Evolutionary conservation across 2,329 filamentous ascomycete genomes (phyloP), one percentile per base, ranked within the genome.

Genomic region (Pseudogymnoascus sp.): DNA sequence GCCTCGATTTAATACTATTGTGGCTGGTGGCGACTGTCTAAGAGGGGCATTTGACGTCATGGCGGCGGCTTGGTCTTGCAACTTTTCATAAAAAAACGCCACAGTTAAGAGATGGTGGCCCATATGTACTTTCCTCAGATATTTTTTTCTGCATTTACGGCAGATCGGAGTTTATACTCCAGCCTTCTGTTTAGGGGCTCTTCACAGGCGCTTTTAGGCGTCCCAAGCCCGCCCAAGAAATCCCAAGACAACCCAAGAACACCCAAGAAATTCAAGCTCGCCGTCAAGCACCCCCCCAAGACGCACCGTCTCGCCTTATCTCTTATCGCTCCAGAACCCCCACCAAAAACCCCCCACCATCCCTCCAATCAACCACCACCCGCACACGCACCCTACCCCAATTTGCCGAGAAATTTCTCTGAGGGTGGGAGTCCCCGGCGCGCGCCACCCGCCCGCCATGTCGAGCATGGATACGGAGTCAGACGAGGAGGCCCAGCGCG

Each of bases 391-490:
- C 41, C 25, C 13, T 6, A 16, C 48, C 48, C 48, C 48, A 54
- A 54, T 54, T 54, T 54, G n/a, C 48, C 48, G 48, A 54, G 48
- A 54, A 54, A 54, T 54, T 54, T 54, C 48, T 31, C 31, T 19
- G 25, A 31, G 43, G 36, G 25, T 8, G 45, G n/a, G 48, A 28
- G 48, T 28, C 23, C 48, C 25, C 25, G n/a, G 45, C 23, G 45
- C 45, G 45, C 48, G 25, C 48, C 48, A 54, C 48, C 25, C 25
- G 48, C 48, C 48, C 25, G 48, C 48, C 48, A 54, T 54, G 48
- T 54, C 48, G 60, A 61, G 34, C 34, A 61, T 61, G 5, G 60
- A 61, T 61, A 43, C 60, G 31, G 61, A 62, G 37, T 62, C 41
- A 2, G 61, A 62, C 37, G 43, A 62, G 61, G 37, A 43, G 28